phyloP scores from a whole-genome alignment of 148 eudicot genomes.

The Chenopodium suecicum region DNA sequence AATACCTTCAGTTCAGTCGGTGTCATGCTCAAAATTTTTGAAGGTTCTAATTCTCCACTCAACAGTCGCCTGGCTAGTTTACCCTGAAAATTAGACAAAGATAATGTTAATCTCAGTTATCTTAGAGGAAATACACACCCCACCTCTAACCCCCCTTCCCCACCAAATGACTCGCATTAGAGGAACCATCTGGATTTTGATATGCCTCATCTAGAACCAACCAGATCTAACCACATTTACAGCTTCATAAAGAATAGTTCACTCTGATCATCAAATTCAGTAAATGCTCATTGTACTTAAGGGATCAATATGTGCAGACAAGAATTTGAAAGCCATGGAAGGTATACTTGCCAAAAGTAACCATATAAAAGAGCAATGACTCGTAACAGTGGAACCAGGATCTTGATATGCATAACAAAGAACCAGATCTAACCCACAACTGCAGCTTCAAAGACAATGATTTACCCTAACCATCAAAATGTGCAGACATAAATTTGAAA shows the following conservation, averaged over 20 bases:
- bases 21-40: constrained; percentile 76
- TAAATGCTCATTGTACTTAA: neutral
- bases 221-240: neutral
- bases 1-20: constrained; percentile 84
- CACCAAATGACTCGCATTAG: neutral
- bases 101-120: neutral
- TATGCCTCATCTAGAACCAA: neutral
- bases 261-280: neutral
- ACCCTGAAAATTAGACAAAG: constrained; percentile 41
- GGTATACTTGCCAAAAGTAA: too few species aligned
- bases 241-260: neutral
- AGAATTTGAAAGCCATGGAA: neutral
- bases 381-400: too few species aligned
- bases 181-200: neutral
- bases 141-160: too few species aligned
- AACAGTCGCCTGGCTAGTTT: constrained; percentile 73
- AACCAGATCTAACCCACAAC: too few species aligned
- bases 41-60: constrained; percentile 79
- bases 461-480: neutral
- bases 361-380: too few species aligned
- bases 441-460: too few species aligned
- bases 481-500: neutral
- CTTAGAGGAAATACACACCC: neutral
- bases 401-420: too few species aligned
- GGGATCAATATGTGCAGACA: neutral